Base-by-base conservation (phyloP, 495 filamentous ascomycete species). In the Rhypophila decipiens region DNA sequence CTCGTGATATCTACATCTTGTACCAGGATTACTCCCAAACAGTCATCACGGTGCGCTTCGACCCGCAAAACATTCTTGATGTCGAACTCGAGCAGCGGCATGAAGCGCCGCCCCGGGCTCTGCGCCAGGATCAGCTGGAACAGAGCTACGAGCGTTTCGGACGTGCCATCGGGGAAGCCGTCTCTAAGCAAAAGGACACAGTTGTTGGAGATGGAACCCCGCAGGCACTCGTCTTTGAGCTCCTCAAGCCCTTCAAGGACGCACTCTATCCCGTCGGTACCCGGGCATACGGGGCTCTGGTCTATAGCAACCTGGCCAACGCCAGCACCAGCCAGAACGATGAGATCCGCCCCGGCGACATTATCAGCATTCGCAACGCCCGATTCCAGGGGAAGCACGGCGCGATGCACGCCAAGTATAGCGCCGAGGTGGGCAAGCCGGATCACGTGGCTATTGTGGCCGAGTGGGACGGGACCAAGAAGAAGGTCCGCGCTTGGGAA, bases 381-480 rank as follows among this genome's bases (percentile, higher is more conserved):
- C 87, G 83, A 55, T 96, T 98, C 70, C 88, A 96, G 62, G 93
- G 93, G 24, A 94, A 98, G 63, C 87, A 90, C 51, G 93, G 93
- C 3, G 78, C 88, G 9, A 87, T 98, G 85, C 90, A 96, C 58
- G 83, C 86, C 53, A 97, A 97, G 67, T 98, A 98, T 60, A 83
- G 70, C 43, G 68, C 79, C 29, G 93, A 98, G 51, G 88, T 96
- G 0, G 93, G 93, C 39, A 89, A 86, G 58, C 86, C 87, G 3
- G 91, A 96, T 55, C 93, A 98, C 65, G 93, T 97, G 1, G 94
- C 78, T 3, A 73, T 98, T n/a, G 90, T 97, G n/a, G 78, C 89
- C 10, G 93, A 98, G 61, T 98, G 93, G 93, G 93, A 98, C 64
- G 93, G 93, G 24, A 95, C 89, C 21, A 95, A 96, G 76, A 96